Conservation (phyloP, 768 basidiomycete genomes). For the Dentipellis fragilis region DNA sequence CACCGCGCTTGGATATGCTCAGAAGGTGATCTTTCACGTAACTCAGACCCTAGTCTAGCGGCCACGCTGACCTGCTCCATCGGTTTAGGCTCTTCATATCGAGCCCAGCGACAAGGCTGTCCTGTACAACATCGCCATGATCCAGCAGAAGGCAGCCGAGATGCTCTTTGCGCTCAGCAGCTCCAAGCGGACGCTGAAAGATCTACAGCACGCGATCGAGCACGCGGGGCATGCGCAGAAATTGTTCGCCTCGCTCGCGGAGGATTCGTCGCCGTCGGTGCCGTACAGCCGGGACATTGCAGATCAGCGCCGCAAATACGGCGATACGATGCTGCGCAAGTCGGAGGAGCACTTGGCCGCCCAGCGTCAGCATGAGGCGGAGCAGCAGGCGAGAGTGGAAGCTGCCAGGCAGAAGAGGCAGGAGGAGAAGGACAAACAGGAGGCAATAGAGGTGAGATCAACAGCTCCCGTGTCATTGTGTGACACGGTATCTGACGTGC, state of each 20-base stretch:
- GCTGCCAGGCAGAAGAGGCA: conserved; percentile 68
- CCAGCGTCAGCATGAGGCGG: conserved; percentile 64
- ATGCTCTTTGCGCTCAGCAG: conserved; percentile 67
- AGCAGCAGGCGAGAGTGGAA: conserved; percentile 64
- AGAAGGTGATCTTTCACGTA: conserved; percentile 40
- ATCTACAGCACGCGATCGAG: conserved; percentile 67
- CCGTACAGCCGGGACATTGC: conserved; percentile 86
- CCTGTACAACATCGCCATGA: conserved; percentile 95
- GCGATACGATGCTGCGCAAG: conserved; percentile 74
- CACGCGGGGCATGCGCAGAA: conserved; percentile 82
- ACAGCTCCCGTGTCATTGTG: background rate
- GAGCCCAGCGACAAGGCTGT: conserved; percentile 86
- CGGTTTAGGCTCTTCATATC: conserved; percentile 64
- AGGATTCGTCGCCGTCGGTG: conserved; percentile 54
- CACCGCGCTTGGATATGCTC: conserved; percentile 75
- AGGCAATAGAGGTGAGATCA: conserved; percentile 48
- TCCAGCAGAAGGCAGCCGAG: conserved; percentile 93
- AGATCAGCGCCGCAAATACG: conserved; percentile 83
- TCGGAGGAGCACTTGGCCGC: conserved; percentile 69
- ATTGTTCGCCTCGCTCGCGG: conserved; percentile 75
- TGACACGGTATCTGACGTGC: background rate
- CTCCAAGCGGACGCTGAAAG: conserved; percentile 70
- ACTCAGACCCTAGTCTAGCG: conserved; percentile 19
- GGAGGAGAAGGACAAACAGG: conserved; percentile 63
- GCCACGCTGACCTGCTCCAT: conserved; percentile 20